These are phyloP conservation scores for Agaricus sinodeliciosus DNA, from an alignment of 768 basidiomycete species.

Conservation along the genomic window DNA sequence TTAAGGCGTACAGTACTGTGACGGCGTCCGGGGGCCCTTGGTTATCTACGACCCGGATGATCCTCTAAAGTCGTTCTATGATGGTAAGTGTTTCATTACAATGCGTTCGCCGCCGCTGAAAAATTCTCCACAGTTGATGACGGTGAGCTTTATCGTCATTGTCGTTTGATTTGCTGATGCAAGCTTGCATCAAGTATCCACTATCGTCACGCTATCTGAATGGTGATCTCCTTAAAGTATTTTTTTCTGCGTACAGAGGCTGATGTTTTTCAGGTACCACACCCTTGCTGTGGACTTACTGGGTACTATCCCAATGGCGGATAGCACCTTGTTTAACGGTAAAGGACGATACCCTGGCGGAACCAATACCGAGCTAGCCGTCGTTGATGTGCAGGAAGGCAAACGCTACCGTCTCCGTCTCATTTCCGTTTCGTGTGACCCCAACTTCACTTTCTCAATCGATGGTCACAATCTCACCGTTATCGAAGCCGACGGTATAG, in stretches of 20 bases:
- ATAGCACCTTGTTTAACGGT: constrained; percentile 40
- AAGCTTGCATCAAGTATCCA: constrained; percentile 22
- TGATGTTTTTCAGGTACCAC: constrained; percentile 21
- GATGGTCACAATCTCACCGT: constrained; percentile 31
- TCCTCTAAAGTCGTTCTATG: constrained; percentile 25
- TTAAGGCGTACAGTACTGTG: constrained; percentile 40
- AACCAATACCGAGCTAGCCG: constrained; percentile 23
- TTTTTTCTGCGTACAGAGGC: background rate
- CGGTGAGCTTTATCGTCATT: background rate
- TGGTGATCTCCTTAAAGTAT: constrained; percentile 20
- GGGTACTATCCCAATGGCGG: constrained; percentile 12
- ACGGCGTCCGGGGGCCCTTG: constrained; percentile 31
- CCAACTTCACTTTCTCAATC: constrained; percentile 31
- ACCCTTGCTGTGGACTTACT: constrained; percentile 10
- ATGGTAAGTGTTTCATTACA: constrained; percentile 10
- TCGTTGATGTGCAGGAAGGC: constrained; percentile 31
- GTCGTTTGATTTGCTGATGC: background rate
- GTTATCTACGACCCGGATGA: constrained; percentile 33
- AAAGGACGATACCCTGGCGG: constrained; percentile 33
- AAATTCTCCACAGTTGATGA: constrained; percentile 9
- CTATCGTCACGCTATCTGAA: constrained; percentile 35
- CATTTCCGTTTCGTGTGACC: constrained; percentile 39
- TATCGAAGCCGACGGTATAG: constrained; percentile 34
- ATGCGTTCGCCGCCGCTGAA: background rate
- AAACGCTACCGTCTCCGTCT: constrained; percentile 48